These are phyloP conservation scores for Fusarium temperatum DNA, from an alignment of 2,329 filamentous ascomycete species.

Conservation along the genomic window DNA sequence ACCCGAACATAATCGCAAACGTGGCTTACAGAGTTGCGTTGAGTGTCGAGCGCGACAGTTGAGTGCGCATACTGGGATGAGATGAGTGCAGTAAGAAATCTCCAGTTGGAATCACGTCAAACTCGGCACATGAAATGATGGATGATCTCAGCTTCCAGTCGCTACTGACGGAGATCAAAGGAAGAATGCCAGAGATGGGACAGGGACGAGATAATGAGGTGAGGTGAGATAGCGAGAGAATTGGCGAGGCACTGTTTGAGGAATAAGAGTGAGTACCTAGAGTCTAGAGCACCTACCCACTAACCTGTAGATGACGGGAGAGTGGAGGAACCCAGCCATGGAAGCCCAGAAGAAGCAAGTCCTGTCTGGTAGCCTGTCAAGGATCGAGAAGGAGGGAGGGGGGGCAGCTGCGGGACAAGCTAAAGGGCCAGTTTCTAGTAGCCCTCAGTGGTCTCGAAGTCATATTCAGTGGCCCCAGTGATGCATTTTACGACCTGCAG, in stretches of 20 bases:
- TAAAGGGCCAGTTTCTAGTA: conserved; percentile 33
- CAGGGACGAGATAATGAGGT: conserved; percentile 4
- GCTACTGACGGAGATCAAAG: background rate
- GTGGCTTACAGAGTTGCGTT: conserved; percentile 33
- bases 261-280: conserved; percentile 10
- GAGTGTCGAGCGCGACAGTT: conserved; percentile 27
- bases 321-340: conserved; percentile 30
- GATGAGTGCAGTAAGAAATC: conserved; percentile 13
- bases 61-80: conserved; percentile 35
- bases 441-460: conserved; percentile 25
- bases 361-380: background rate
- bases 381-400: conserved; percentile 12
- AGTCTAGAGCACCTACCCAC: background rate
- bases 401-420: conserved; percentile 7
- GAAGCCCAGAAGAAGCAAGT: conserved; percentile 34
- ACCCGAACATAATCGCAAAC: conserved; percentile 27
- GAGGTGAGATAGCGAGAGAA: conserved; percentile 23
- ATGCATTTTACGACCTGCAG: conserved; percentile 36
- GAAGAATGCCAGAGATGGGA: conserved; percentile 4
- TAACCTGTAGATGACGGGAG: conserved; percentile 31
- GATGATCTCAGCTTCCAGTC: background rate
- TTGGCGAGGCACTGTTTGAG: conserved; percentile 13
- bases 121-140: background rate
- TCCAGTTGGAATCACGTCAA: conserved; percentile 3
- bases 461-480: conserved; percentile 30